Percentiles rank a stretch among this genome's conserved stretches.
phyloP scores from a whole-genome alignment of 2,329 filamentous ascomycete genomes.

The Colletotrichum sp. region DNA sequence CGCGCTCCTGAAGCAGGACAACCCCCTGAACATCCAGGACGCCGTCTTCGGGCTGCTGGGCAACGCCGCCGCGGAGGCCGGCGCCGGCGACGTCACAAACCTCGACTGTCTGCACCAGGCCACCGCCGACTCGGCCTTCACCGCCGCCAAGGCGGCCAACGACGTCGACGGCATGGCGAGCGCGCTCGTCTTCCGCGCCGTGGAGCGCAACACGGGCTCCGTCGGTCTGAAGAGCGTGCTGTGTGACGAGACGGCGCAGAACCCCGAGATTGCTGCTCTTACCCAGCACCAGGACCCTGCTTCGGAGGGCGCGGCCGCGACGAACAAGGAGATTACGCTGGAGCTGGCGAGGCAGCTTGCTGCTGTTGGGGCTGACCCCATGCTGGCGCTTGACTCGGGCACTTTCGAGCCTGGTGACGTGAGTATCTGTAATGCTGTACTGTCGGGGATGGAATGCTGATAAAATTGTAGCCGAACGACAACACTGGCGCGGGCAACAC shows the following conservation, averaged over 20 bases:
- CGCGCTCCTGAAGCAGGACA: slow-evolving; percentile 49
- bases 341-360: slow-evolving; percentile 65
- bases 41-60: slow-evolving; percentile 53
- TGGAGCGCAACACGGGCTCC: slow-evolving; percentile 65
- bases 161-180: slow-evolving; percentile 57
- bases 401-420: slow-evolving; percentile 68
- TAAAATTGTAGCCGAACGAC: neutral
- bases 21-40: slow-evolving; percentile 57
- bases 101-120: slow-evolving; percentile 65
- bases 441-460: neutral
- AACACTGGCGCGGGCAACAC: slow-evolving; percentile 36
- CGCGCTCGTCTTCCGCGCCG: slow-evolving; percentile 57
- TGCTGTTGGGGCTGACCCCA: slow-evolving; percentile 65
- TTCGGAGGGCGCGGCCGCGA: slow-evolving; percentile 55
- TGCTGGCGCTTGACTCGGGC: slow-evolving; percentile 63
- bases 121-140: slow-evolving; percentile 65
- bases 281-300: slow-evolving; percentile 73
- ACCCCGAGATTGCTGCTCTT: slow-evolving; percentile 69
- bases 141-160: slow-evolving; percentile 60
- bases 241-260: slow-evolving; percentile 62
- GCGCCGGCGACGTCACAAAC: slow-evolving; percentile 37
- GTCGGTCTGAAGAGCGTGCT: slow-evolving; percentile 63
- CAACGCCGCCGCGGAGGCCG: slow-evolving; percentile 46
- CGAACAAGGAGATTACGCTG: slow-evolving; percentile 67
- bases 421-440: slow-evolving; percentile 24